Base-by-base conservation (phyloP, 2,329 filamentous ascomycete species). In the Paecilomyces sp. region DNA sequence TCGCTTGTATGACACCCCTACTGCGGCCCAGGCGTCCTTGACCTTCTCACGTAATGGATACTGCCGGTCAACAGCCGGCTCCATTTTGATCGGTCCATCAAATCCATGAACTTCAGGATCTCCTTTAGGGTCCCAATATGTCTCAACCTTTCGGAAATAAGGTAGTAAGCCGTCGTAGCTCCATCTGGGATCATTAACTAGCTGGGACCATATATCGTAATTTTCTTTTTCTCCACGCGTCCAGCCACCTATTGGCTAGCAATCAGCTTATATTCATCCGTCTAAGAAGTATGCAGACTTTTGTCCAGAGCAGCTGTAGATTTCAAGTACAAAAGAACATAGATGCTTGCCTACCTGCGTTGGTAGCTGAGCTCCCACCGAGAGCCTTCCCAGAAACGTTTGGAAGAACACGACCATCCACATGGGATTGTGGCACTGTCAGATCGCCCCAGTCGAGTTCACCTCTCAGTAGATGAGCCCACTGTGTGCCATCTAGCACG, bases 191-290 rank as follows among this genome's bases (percentile, higher is more conserved):
- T 83, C 79, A 1, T 69, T 72, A 0, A 76, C 70, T 2, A 72
- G 64, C 33, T 71, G 65, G 1, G 73, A 77, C 81, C 80, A 83
- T 53, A 74, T 70, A 24, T 82, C 74, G 61, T 78, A 83, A 62
- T 82, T 80, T 5, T 68, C 65, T 2, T 70, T 67, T 33, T 74
- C 72, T 1, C 79, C 80, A 31, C 80, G 77, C 25, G 76, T 76
- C 72, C 79, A 80, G 4, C 68, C 63, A 62, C 73, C 71, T 18
- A 70, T 22, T 22, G 22, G 22, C 22, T 22, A 22, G 22, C 22
- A 22, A 22, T 22, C 22, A 22, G 22, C 22, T 22, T 22, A 22
- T 22, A 22, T 22, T 22, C 22, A 22, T 22, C 22, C 22, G 22
- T 22, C 22, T 22, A 22, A 22, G 1, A 22, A 22, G 22, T 22